Base-by-base conservation (phyloP, 176 grass and related monocot species). In the Hyparrhenia diplandra region DNA sequence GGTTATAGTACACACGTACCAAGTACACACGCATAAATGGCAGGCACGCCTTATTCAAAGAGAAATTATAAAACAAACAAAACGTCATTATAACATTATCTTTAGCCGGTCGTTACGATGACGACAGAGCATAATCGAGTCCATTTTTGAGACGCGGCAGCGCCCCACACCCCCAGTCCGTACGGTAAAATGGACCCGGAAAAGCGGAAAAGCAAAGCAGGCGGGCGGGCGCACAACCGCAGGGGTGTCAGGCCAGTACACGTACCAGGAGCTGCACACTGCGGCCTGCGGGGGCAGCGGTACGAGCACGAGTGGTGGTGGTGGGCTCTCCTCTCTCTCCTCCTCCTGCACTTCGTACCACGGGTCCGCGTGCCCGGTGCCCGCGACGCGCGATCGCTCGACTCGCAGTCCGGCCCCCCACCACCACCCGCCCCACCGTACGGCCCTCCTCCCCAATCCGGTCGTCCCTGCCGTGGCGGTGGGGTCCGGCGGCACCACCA, bases 311-410 rank as follows among this genome's bases (percentile, higher is more conserved):
- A 42, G 58, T 45, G 63, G 72, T 69, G 64, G 11, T 31, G 67
- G 59, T 32, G 57, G 52, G 43, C 77, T 73, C 31, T 0, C n/a
- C 77, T 73, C 31, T 0, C n/a, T n/a, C n/a, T n/a, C n/a, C n/a
- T n/a, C n/a, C n/a, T n/a, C n/a, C n/a, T 36, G 6, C 35, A n/a
- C n/a, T n/a, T 37, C 36, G 61, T 76, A 35, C 61, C 58, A 42
- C 71, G 10, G 73, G 73, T 72, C 52, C 67, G 16, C 32, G 21
- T 40, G 36, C 80, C 75, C 52, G 52, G 2, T 57, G 39, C 74
- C 67, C 51, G 47, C 80, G 39, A 74, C 40, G 67, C 80, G 83
- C 84, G 40, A 75, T 59, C 70, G 70, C 73, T 12, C 23, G n/a
- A n/a, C n/a, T n/a, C n/a, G n/a, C n/a, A n/a, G n/a, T n/a, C n/a